Evolutionary conservation across 2,329 filamentous ascomycete species (phyloP).

Genomic region (Daldinia sp.): DNA sequence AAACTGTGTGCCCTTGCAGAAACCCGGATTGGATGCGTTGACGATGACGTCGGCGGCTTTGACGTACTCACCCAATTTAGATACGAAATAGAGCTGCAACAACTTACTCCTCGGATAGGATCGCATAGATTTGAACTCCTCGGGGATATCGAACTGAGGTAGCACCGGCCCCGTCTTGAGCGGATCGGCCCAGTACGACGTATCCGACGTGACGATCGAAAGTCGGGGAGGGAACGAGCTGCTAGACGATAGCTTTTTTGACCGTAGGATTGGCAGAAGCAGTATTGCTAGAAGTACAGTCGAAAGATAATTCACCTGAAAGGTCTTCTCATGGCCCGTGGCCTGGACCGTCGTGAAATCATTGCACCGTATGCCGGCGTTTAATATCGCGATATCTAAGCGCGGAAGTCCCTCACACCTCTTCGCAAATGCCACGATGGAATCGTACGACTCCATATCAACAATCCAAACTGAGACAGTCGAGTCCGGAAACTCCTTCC

Average conservation of each 20-base stretch:
- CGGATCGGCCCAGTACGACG: conserved; percentile 23
- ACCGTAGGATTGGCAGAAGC: conserved; percentile 31
- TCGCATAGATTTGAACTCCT: conserved; percentile 15
- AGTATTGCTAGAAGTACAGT: conserved; percentile 32
- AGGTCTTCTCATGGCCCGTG: conserved; percentile 30
- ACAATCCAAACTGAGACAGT: conserved; percentile 30
- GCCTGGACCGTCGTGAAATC: conserved; percentile 8
- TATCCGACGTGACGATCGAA: conserved; percentile 29
- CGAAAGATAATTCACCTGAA: conserved; percentile 40
- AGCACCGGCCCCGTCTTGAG: conserved; percentile 17
- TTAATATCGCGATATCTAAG: conserved; percentile 30
- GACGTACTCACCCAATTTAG: conserved; percentile 17
- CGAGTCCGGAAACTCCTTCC: conserved; percentile 18
- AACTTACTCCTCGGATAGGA: conserved; percentile 25
- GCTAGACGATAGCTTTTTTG: conserved; percentile 16
- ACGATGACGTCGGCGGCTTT: conserved; percentile 27
- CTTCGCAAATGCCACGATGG: conserved; percentile 18
- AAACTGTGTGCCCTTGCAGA: conserved; percentile 21
- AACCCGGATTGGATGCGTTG: conserved; percentile 27
- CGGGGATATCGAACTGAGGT: conserved; percentile 18
- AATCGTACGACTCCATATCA: conserved; percentile 34
- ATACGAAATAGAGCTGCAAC: conserved; percentile 21
- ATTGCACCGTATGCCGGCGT: conserved; percentile 20
- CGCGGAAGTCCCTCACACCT: conserved; percentile 26
- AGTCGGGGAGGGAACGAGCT: conserved; percentile 18